These are phyloP conservation scores for Aleurites moluccanus DNA, from an alignment of 441 rosid genomes.

Conservation along the genomic window DNA sequence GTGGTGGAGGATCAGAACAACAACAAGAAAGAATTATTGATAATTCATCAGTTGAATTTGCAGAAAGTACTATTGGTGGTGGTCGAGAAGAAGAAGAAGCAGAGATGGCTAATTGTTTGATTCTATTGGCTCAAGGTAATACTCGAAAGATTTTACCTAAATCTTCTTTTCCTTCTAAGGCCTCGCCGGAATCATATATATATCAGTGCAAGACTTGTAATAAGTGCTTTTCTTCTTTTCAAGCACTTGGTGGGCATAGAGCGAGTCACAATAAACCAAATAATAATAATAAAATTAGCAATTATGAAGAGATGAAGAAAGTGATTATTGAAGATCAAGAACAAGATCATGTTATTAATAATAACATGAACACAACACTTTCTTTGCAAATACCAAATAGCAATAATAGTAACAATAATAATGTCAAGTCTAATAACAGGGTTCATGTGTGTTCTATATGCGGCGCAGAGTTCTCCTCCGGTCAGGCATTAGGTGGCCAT, in stretches of 20 bases:
- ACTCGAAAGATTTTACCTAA: neutral
- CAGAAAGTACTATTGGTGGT: neutral
- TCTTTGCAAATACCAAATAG: slow-evolving; percentile 47
- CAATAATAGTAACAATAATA: neutral
- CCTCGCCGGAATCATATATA: slow-evolving; percentile 28
- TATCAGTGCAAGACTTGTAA: slow-evolving; percentile 91
- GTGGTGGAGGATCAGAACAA: no score
- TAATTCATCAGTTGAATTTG: no score
- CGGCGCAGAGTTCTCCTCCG: slow-evolving; percentile 82
- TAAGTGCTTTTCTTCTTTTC: slow-evolving; percentile 78
- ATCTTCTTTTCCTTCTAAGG: slow-evolving; percentile 13
- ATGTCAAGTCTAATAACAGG: slow-evolving; percentile 45
- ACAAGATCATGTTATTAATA: slow-evolving; percentile 12
- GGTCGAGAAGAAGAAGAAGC: slow-evolving; percentile 65
- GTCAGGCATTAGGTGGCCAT: slow-evolving; percentile 94
- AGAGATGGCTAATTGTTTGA: slow-evolving; percentile 93
- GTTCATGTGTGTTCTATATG: slow-evolving; percentile 91
- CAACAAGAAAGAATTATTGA: no score
- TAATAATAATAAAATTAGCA: slow-evolving; percentile 20
- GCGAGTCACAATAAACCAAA: slow-evolving; percentile 89
- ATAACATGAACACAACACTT: slow-evolving; percentile 38
- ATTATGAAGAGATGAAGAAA: slow-evolving; percentile 10
- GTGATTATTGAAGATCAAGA: neutral
- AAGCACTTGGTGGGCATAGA: slow-evolving; percentile 93
- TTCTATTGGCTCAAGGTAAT: slow-evolving; percentile 74